Base-by-base conservation (phyloP, 2,329 filamentous ascomycete species). In the Cryphonectria nitschkei region DNA sequence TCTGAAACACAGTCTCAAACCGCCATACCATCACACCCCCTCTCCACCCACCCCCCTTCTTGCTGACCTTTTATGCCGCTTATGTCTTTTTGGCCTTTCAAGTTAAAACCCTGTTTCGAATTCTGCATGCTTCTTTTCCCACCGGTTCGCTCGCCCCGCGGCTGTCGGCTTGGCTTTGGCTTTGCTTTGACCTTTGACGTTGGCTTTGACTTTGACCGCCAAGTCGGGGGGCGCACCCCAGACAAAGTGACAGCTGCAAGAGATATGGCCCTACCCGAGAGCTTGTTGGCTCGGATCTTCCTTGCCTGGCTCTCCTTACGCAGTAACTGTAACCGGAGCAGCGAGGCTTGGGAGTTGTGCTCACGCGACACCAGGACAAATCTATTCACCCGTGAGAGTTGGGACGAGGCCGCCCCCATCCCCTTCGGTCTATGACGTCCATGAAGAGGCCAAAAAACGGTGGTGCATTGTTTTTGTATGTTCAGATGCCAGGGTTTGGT, bases 1-100 rank as follows among this genome's bases (percentile, higher is more conserved):
- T 61, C 58, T 61, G 58, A 61, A 61, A 61, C 58, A 61, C 22
- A 32, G 58, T 61, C 58, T 61, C 58, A 61, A 61, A 61, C 58
- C 32, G 32, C 58, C 58, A 61, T 61, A 61, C 46, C 46, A 50
- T 50, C 46, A 22, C 43, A 50, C 7, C 46, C 46, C 46, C 19
- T 39, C 22, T 6, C 46, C 46, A 7, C 43, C 43, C 19, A 5
- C 43, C 43, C 16, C 7, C 13, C 54, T 29, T n/a, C 19, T 61
- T 34, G 58, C 58, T 61, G 58, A 39, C 58, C 46, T 50, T 50
- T 61, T 61, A 61, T 61, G 58, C 58, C 19, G 32, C 32, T 61
- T 39, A 19, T 61, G 9, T 34, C 32, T 61, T 34, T 61, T 19
- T n/a, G 58, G 58, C 26, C 26, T 32, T n/a, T 19, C 22, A n/a